phyloP scores from a whole-genome alignment of 352 stramenopile species.

The Pythium dissimile region DNA sequence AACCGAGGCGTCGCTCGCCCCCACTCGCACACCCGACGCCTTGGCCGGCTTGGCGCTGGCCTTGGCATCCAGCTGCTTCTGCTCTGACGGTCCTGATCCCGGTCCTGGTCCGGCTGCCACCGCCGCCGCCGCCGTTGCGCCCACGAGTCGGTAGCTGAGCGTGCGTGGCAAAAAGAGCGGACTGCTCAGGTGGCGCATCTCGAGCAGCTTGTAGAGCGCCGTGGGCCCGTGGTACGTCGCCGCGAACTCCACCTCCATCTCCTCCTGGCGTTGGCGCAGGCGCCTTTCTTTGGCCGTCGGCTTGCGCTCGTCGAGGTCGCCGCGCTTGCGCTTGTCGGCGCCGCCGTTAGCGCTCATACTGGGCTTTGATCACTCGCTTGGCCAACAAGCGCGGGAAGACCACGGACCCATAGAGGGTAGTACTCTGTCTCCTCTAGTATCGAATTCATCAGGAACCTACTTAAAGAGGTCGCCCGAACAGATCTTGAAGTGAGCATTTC shows the following conservation, averaged over 20 bases:
- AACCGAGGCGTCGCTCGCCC: constrained; percentile 3
- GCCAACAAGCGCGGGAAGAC: too few species aligned
- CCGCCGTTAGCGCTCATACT: neutral
- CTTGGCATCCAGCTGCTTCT: too few species aligned
- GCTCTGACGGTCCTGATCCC: too few species aligned
- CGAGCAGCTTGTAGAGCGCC: constrained; percentile 80
- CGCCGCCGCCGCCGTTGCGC: constrained; percentile 2
- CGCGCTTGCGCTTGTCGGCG: constrained; percentile 5
- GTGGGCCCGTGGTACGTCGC: constrained; percentile 73
- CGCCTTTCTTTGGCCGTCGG: constrained; percentile 42
- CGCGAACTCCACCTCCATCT: constrained; percentile 81
- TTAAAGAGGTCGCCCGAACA: too few species aligned
- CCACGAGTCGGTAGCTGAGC: constrained; percentile 67
- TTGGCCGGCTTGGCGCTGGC: neutral
- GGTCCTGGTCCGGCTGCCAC: neutral
- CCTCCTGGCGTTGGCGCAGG: constrained; percentile 57
- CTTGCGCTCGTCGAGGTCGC: constrained; percentile 58
- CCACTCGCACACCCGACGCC: neutral
- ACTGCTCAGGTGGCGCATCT: constrained; percentile 63
- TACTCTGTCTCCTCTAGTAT: constrained; percentile 4
- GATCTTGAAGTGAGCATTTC: constrained; percentile 27
- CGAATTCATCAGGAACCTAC: neutral
- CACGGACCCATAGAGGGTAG: neutral
- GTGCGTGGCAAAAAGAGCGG: constrained; percentile 76
- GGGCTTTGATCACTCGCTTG: too few species aligned